A percentile compares a stretch with the other conserved stretches of the same genome.
phyloP scores from a whole-genome alignment of 495 filamentous ascomycete genomes.

The Pyrenula massariospora region DNA sequence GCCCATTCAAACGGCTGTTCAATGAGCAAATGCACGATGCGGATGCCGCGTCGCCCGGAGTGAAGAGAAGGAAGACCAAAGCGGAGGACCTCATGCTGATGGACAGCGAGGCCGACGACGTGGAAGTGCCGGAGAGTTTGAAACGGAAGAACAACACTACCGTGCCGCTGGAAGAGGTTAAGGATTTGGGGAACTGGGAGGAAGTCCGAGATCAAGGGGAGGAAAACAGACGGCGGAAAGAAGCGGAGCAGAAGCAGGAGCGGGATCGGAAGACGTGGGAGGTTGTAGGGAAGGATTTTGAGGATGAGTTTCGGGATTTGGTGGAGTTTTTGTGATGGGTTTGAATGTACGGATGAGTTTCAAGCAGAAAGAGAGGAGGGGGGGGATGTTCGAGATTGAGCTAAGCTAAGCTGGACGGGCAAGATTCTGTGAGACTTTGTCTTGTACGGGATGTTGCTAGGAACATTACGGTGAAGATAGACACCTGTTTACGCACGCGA shows the following conservation, averaged over 20 bases:
- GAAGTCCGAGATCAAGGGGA: not conserved
- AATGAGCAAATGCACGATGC: not conserved
- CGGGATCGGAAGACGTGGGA: conserved; percentile 15
- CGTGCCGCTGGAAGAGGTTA: not conserved
- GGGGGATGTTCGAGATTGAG: no score
- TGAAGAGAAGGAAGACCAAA: not conserved
- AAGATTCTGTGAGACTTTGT: no score
- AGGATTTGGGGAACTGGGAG: not conserved
- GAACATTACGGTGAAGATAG: no score
- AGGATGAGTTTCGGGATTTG: not conserved
- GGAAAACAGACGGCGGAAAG: not conserved
- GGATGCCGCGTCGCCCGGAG: not conserved
- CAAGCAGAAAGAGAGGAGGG: no score
- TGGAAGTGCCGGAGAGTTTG: not conserved
- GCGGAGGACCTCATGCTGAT: not conserved
- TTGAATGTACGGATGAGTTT: no score
- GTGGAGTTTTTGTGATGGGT: not conserved
- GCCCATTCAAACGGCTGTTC: not conserved
- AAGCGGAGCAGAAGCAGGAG: conserved; percentile 10
- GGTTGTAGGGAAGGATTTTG: conserved; percentile 11
- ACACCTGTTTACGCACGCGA: no score
- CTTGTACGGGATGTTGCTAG: no score
- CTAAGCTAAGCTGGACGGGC: no score
- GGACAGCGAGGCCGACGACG: not conserved
- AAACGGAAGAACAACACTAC: no score